A percentile compares a stretch with the other conserved stretches of the same genome.
Conservation (phyloP, 2,329 filamentous ascomycete species). For the Colletotrichum sp. region DNA sequence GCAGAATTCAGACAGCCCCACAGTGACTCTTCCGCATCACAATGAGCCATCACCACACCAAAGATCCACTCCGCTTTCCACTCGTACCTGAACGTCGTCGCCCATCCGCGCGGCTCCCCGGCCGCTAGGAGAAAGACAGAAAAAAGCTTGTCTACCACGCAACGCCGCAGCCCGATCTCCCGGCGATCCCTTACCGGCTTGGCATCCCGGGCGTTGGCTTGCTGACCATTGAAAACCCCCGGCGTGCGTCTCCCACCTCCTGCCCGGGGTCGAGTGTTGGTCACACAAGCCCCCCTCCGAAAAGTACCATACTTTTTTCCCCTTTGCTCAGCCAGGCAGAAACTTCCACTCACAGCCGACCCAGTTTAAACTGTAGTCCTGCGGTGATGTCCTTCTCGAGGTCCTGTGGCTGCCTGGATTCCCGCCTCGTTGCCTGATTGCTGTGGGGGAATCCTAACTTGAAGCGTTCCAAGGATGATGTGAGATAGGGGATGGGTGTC, state of each 20-base stretch:
- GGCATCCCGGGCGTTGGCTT: not conserved
- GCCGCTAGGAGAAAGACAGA: not conserved
- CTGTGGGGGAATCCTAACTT: not conserved
- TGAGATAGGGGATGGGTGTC: not conserved
- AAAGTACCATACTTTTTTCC: not conserved
- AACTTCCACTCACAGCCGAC: not conserved
- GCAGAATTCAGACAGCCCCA: not conserved
- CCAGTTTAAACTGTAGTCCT: not conserved
- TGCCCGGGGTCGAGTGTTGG: not conserved
- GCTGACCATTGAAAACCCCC: not conserved
- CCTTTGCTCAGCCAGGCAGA: not conserved
- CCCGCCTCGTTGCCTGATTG: not conserved
- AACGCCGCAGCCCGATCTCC: not conserved
- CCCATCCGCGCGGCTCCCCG: not conserved
- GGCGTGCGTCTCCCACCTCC: too few relatives aligned
- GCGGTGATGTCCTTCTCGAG: not conserved
- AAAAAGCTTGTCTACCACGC: not conserved
- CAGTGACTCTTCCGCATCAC: not conserved
- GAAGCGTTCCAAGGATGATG: not conserved
- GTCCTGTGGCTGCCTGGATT: not conserved
- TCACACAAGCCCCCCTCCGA: not conserved
- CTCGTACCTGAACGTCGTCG: not conserved
- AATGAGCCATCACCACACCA: not conserved
- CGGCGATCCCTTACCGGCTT: not conserved
- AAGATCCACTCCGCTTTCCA: not conserved